Base-by-base conservation (phyloP, 768 basidiomycete species). In the Scleroderma bovista region DNA sequence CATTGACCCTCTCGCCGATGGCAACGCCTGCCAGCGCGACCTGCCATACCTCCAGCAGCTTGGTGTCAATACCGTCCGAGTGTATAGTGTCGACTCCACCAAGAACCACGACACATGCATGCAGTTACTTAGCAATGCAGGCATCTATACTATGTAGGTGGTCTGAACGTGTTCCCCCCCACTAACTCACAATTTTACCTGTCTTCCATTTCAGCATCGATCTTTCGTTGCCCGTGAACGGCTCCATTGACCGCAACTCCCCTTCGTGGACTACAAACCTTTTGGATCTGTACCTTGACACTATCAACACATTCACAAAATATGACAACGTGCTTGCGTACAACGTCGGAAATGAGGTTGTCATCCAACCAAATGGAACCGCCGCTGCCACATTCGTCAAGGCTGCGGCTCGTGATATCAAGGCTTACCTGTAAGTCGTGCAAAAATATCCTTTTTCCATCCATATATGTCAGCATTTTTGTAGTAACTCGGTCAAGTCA, bases 261-360 rank as follows among this genome's bases (percentile, higher is more conserved):
- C 93, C 93, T 0, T 64, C 84, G 0, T 95, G 93, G 93, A 76
- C 84, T 0, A 87, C 86, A 6, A 88, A 82, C 61, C 69, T 94
- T n/a, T 69, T 88, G 32, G 77, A 91, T 63, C 75, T 81, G 51
- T 96, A 94, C 67, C 75, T 86, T 52, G 62, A 64, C 24, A 95
- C 91, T 23, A 87, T 95, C 57, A 75, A 89, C 54, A 73, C 72
- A 0, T 94, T 94, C 73, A 75, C 75, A 62, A 81, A 88, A 64
- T 96, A 95, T 59, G 81, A 89, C 73, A 96, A 96, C 57, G 79
- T 96, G 15, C 72, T 95, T 49, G 93, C 84, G 11, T 94, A 77
- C 70, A 95, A 94, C 61, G 76, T 96, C 51, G 93, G 92, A 19
- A 96, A 96, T 60, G 93, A 95, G 57, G 75, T 80, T 23, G 86